Evolutionary conservation across 2,329 filamentous ascomycete species (phyloP), one percentile per base, ranked within the genome.

Genomic region (Botrytis aclada): DNA sequence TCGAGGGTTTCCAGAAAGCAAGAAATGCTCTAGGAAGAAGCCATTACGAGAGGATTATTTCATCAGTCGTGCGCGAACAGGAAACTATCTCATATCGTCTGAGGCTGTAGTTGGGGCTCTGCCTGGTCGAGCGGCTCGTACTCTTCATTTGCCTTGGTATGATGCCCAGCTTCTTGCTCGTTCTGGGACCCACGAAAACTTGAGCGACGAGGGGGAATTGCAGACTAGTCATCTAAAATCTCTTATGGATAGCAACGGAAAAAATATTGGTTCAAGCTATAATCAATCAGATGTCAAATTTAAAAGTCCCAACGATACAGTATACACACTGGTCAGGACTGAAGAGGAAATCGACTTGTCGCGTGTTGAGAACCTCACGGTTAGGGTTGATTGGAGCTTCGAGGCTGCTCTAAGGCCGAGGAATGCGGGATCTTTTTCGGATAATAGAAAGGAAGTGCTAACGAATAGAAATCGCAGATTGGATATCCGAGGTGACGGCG

Each of bases 401-500:
- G 25, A 65, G 22, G 41, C n/a, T 25, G n/a, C 34, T 63, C 12
- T 29, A 43, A 34, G 45, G 29, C 47, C 41, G 41, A 37, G 34
- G 22, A 47, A 39, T 16, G 54, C 29, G 41, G 29, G 18, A n/a
- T 37, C 16, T 18, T 51, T 39, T 32, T 37, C 7, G 56, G 29
- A 51, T 45, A 6, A 47, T 70, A 39, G 39, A n/a, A 56, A 56
- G 65, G 65, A 54, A 39, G n/a, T 58, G 32, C 71, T 66, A 64
- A 75, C 74, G 72, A 75, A 67, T n/a, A 43, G 66, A 65, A 22
- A 66, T 58, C 47, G 32, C 70, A 73, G 72, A 65, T 41, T 71
- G 7, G 72, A 73, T 61, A 69, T 67, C 69, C 78, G 79, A 74
- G 79, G 79, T 58, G 79, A 80, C 62, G 80, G 80, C 45, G 79